Percentiles rank a stretch among this genome's conserved stretches.
phyloP scores from a whole-genome alignment of 208 protist genomes.

The Naegleria lovaniensis region DNA sequence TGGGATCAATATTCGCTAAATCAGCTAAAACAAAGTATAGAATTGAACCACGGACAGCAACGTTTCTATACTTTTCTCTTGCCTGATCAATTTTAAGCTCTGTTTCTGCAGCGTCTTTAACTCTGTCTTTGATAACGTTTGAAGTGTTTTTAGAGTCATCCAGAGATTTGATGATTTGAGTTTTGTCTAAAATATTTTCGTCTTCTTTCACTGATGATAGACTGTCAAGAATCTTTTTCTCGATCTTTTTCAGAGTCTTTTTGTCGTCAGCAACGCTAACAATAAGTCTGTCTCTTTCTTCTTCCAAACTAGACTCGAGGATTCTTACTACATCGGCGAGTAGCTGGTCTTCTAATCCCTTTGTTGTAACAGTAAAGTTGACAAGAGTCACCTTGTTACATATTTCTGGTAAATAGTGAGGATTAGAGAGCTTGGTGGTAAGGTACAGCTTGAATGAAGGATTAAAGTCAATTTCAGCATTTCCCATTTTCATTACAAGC shows the following conservation, averaged over 20 bases:
- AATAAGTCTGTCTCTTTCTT: slow-evolving; percentile 86
- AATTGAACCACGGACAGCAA: slow-evolving; percentile 76
- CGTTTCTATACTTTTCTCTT: slow-evolving; percentile 72
- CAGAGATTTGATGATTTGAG: slow-evolving; percentile 81
- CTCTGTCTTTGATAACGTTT: slow-evolving; percentile 67
- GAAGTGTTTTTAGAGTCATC: slow-evolving; percentile 82
- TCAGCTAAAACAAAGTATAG: slow-evolving; percentile 90
- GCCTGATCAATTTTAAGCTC: slow-evolving; percentile 79
- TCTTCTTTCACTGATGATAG: slow-evolving; percentile 75
- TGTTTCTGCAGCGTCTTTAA: slow-evolving; percentile 78
- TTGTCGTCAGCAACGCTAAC: slow-evolving; percentile 77
- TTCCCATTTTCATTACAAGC: slow-evolving; percentile 80
- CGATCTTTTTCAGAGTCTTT: slow-evolving; percentile 78
- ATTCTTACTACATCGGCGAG: slow-evolving; percentile 83
- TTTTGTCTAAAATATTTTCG: slow-evolving; percentile 79
- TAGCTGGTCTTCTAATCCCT: slow-evolving; percentile 88
- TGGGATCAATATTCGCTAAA: slow-evolving; percentile 86
- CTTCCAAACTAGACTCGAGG: slow-evolving; percentile 81
- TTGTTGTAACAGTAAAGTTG: slow-evolving; percentile 94
- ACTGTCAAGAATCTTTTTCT: slow-evolving; percentile 80
- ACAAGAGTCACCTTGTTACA: slow-evolving; percentile 88
- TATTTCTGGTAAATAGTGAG: slow-evolving; percentile 87
- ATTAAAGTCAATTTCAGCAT: slow-evolving; percentile 60
- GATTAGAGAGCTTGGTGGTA: slow-evolving; percentile 89
- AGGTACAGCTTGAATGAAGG: slow-evolving; percentile 75